Evolutionary conservation across 305 asterid genomes (phyloP), one percentile per base, ranked within the genome.

Genomic region (Fraxinus nigra): DNA sequence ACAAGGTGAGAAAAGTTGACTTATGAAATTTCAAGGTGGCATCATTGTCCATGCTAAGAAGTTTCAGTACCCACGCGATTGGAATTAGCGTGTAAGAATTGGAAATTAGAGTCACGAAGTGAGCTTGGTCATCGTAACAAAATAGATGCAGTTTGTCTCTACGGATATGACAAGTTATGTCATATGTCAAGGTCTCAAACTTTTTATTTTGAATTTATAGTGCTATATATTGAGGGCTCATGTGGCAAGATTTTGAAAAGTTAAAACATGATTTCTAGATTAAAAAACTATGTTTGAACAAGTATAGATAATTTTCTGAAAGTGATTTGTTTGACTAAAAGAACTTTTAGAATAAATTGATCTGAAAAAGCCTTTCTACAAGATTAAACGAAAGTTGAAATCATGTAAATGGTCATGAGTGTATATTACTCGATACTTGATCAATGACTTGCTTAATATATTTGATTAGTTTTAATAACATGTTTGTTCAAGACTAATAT

Each of bases 21-120:
- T 70, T 54, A 43, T 73, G 92, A 87, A 88, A 85, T 81, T 91
- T 86, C 88, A 26, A 78, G 83, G 87, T 32, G 72, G 46, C 80
- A 0, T 76, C 85, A 30, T 30, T n/a, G 7, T 75, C 16, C 33
- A 34, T 20, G 24, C n/a, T 51, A 40, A 51, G 18, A 51, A 32
- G 2, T 56, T 77, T 56, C 48, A 16, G 40, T 65, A 77, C 5
- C n/a, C 56, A 9, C 75, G 34, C 18, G 40, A 32, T 51, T 28
- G 63, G 70, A 77, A 81, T 78, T 65, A 22, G 26, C 22, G 54
- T 11, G 54, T 3, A 11, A 43, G n/a, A 43, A 11, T 11, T 43
- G 2, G 16, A 14, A 43, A 9, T 24, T 11, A 2, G 54, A 43
- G 5, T 43, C 2, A 2, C 14, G 2, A 43, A 43, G 51, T 40